A percentile compares a stretch with the other conserved stretches of the same genome.
Evolutionary conservation across 345 rosid genomes (phyloP).

Genomic region (Citrus medica): DNA sequence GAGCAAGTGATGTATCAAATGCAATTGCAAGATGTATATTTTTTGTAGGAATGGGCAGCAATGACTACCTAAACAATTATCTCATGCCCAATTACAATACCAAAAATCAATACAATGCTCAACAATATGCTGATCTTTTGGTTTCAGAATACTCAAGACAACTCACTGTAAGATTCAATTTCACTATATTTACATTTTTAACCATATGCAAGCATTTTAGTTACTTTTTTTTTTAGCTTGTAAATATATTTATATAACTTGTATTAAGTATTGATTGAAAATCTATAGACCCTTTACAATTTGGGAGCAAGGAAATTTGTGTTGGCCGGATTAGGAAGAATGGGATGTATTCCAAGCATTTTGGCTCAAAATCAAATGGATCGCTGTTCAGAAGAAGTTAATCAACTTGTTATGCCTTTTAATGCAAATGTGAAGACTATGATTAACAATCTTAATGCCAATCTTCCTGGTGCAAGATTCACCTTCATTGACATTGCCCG

Average conservation of each 20-base stretch:
- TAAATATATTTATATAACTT: no score
- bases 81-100: conserved; percentile 95
- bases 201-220: no score
- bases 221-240: no score
- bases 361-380: conserved; percentile 69
- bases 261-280: not conserved
- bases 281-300: conserved; percentile 57
- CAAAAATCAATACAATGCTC: conserved; percentile 57
- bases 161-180: conserved; percentile 46
- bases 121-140: conserved; percentile 70
- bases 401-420: conserved; percentile 71
- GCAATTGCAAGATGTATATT: conserved; percentile 59
- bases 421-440: conserved; percentile 74
- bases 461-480: conserved; percentile 65
- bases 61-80: conserved; percentile 91
- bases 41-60: conserved; percentile 96
- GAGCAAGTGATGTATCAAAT: conserved; percentile 46
- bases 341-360: conserved; percentile 98
- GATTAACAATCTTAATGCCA: conserved; percentile 58
- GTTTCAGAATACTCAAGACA: conserved; percentile 65
- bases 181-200: not conserved
- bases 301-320: conserved; percentile 85
- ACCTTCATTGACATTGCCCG: conserved; percentile 53
- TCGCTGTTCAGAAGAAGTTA: conserved; percentile 76
- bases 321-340: conserved; percentile 71